Percentiles rank a stretch among this genome's conserved stretches.
Conservation (phyloP, 2,329 filamentous ascomycete genomes). For the Aspergillus sp. region DNA sequence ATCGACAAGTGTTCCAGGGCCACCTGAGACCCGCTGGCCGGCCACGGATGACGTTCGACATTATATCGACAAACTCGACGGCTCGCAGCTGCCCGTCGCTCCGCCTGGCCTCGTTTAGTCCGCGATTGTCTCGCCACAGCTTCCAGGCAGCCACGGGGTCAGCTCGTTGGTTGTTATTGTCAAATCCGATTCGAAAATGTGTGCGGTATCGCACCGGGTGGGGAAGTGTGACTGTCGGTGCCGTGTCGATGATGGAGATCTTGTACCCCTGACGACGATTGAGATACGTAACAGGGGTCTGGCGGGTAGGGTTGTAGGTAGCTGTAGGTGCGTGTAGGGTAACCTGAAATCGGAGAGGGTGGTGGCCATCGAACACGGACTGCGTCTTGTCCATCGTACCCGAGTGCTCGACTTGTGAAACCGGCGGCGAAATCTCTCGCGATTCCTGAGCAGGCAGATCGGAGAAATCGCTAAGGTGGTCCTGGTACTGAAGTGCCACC, state of each 20-base stretch:
- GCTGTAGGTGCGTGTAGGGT: not conserved
- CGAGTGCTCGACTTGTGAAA: not conserved
- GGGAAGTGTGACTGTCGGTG: no score
- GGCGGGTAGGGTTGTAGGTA: not conserved
- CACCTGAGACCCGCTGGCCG: not conserved
- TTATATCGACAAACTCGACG: not conserved
- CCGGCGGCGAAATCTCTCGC: no score
- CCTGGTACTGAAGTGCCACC: no score
- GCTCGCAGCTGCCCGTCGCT: not conserved
- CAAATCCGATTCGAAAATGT: not conserved
- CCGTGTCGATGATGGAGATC: not conserved
- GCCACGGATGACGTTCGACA: not conserved
- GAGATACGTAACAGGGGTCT: not conserved
- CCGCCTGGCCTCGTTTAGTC: not conserved
- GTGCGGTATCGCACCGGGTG: not conserved
- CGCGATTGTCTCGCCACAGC: not conserved
- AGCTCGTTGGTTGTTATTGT: not conserved
- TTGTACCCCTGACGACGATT: not conserved
- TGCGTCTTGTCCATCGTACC: not conserved
- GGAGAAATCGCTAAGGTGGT: no score
- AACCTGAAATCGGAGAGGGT: not conserved
- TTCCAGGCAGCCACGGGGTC: not conserved
- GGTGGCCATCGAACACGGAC: not conserved
- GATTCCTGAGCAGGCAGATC: no score
- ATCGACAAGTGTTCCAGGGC: not conserved